phyloP scores from a whole-genome alignment of 495 filamentous ascomycete genomes.

The Penicillium ochrochloron region DNA sequence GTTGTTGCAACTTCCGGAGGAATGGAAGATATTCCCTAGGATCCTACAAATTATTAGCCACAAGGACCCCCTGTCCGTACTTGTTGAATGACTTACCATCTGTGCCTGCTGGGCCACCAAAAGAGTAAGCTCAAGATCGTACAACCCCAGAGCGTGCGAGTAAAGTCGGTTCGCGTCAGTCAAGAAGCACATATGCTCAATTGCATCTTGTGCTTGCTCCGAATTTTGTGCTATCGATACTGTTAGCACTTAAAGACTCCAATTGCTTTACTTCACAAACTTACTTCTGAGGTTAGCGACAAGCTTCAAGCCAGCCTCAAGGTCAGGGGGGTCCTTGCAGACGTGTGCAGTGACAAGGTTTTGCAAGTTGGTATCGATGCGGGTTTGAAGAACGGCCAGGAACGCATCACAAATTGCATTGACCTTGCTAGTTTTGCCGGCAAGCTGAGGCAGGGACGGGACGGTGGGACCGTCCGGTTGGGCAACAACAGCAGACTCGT shows the following conservation, averaged over 20 bases:
- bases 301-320: slow-evolving; percentile 81
- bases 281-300: slow-evolving; percentile 72
- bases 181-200: slow-evolving; percentile 96
- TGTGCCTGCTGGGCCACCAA: slow-evolving; percentile 95
- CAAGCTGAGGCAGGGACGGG: slow-evolving; percentile 11
- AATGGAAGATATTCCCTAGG: slow-evolving; percentile 96
- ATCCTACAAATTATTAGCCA: slow-evolving; percentile 51
- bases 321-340: slow-evolving; percentile 87
- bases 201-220: slow-evolving; percentile 76
- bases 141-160: slow-evolving; percentile 85
- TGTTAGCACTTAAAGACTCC: slow-evolving; percentile 22
- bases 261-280: slow-evolving; percentile 12
- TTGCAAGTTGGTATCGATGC: slow-evolving; percentile 73
- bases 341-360: slow-evolving; percentile 94
- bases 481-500: slow-evolving; percentile 38
- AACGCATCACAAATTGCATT: slow-evolving; percentile 91
- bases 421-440: slow-evolving; percentile 63
- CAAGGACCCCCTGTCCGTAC: neutral
- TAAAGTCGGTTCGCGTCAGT: slow-evolving; percentile 93
- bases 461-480: slow-evolving; percentile 25
- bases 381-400: slow-evolving; percentile 64
- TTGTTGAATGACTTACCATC: slow-evolving; percentile 51
- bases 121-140: slow-evolving; percentile 87
- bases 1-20: slow-evolving; percentile 79
- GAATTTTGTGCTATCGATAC: slow-evolving; percentile 55